Conservation (phyloP, 2,329 filamentous ascomycete genomes). For the Nothopassalora personata region DNA sequence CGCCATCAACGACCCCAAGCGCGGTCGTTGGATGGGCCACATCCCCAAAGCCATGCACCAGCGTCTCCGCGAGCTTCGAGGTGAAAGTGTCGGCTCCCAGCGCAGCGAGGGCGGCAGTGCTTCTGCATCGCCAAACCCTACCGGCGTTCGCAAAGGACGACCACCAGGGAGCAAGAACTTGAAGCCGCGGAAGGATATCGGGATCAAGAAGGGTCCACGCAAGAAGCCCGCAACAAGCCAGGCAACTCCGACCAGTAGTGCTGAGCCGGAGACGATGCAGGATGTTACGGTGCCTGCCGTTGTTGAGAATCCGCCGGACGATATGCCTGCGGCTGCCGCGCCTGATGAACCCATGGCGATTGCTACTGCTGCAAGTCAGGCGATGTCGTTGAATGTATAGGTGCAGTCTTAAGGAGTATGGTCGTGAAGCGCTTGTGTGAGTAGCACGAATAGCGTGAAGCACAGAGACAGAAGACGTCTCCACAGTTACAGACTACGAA, state of each 20-base stretch:
- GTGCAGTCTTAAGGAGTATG: not conserved
- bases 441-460: not conserved
- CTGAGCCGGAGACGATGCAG: not conserved
- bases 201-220: constrained; percentile 46
- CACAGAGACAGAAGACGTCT: not conserved
- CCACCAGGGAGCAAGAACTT: constrained; percentile 46
- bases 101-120: constrained; percentile 13
- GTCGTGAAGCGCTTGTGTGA: not conserved
- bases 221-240: constrained; percentile 8
- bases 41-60: constrained; percentile 28
- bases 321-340: constrained; percentile 2
- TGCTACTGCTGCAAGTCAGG: not conserved
- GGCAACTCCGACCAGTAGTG: not conserved
- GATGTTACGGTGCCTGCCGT: not conserved
- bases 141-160: constrained; percentile 29
- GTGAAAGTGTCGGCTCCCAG: constrained; percentile 32
- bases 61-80: constrained; percentile 45
- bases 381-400: not conserved
- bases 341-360: not conserved
- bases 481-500: not conserved
- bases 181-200: constrained; percentile 42
- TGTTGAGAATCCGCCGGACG: constrained; percentile 1
- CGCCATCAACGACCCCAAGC: constrained; percentile 21
- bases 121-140: constrained; percentile 12
- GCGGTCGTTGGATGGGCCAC: constrained; percentile 28